These are phyloP conservation scores for Annulohypoxylon truncatum DNA, from an alignment of 2,329 filamentous ascomycete species.

Conservation along the genomic window DNA sequence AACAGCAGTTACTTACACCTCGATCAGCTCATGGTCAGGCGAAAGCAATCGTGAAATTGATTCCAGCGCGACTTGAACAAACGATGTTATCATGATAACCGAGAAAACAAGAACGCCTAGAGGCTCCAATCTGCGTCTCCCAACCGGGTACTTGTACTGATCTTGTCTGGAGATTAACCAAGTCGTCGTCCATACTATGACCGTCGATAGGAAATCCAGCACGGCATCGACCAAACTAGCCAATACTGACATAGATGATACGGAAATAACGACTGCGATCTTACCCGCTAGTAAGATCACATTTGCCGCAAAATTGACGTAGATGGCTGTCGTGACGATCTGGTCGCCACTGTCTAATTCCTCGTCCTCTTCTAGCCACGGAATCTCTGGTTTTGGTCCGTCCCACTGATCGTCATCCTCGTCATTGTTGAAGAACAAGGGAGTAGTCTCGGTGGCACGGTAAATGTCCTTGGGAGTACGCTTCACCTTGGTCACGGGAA, in stretches of 20 bases:
- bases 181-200: slow-evolving; percentile 83
- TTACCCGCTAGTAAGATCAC: slow-evolving; percentile 79
- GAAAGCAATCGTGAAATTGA: slow-evolving; percentile 73
- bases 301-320: slow-evolving; percentile 85
- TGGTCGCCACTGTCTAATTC: slow-evolving; percentile 76
- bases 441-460: slow-evolving; percentile 75
- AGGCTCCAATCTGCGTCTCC: slow-evolving; percentile 79
- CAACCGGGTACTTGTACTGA: slow-evolving; percentile 81
- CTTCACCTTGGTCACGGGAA: slow-evolving; percentile 67
- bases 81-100: slow-evolving; percentile 87
- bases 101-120: slow-evolving; percentile 85
- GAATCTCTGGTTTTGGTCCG: slow-evolving; percentile 67
- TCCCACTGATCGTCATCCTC: slow-evolving; percentile 54
- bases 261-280: slow-evolving; percentile 79
- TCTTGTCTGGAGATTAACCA: slow-evolving; percentile 79
- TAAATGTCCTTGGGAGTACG: slow-evolving; percentile 89
- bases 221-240: slow-evolving; percentile 83
- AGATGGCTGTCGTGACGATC: slow-evolving; percentile 88
- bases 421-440: slow-evolving; percentile 67
- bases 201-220: slow-evolving; percentile 83
- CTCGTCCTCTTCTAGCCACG: slow-evolving; percentile 77
- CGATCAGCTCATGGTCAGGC: slow-evolving; percentile 74
- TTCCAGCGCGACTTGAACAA: slow-evolving; percentile 80
- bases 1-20: slow-evolving; percentile 60
- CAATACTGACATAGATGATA: slow-evolving; percentile 83